Evolutionary conservation across 495 filamentous ascomycete species (phyloP).

Genomic region (Talaromyces borbonicus): DNA sequence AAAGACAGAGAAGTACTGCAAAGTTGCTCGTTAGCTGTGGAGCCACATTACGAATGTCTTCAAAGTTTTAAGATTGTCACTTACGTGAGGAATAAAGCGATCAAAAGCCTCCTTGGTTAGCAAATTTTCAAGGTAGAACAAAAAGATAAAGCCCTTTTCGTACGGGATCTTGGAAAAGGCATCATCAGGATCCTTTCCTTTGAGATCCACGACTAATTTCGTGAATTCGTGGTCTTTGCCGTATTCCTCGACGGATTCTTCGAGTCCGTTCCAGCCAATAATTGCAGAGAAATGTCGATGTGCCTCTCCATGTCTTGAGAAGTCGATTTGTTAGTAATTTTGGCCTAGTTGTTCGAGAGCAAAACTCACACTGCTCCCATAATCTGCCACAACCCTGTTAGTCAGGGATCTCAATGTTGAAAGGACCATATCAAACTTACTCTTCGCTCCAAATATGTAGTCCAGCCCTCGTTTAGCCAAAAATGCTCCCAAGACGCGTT

Average conservation of each 20-base stretch:
- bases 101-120: constrained; percentile 83
- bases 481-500: constrained; percentile 95
- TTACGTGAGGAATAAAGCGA: constrained; percentile 78
- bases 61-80: constrained; percentile 9
- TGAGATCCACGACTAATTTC: constrained; percentile 74
- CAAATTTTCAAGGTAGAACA: constrained; percentile 76
- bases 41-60: constrained; percentile 9
- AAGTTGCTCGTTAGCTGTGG: neutral
- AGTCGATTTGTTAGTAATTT: neutral
- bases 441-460: constrained; percentile 81
- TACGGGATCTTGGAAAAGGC: constrained; percentile 79
- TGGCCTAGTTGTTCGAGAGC: too few relatives aligned
- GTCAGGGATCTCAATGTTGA: constrained; percentile 1
- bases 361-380: constrained; percentile 21
- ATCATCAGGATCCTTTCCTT: constrained; percentile 90
- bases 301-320: constrained; percentile 55
- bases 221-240: constrained; percentile 85
- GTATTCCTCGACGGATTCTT: constrained; percentile 66
- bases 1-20: constrained; percentile 73
- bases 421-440: constrained; percentile 23
- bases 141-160: constrained; percentile 65
- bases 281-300: constrained; percentile 90
- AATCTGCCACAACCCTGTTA: constrained; percentile 14
- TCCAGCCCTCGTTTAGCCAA: constrained; percentile 97
- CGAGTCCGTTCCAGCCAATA: constrained; percentile 51